phyloP scores from a whole-genome alignment of 495 filamentous ascomycete genomes.

The Penicillium robsamsonii region DNA sequence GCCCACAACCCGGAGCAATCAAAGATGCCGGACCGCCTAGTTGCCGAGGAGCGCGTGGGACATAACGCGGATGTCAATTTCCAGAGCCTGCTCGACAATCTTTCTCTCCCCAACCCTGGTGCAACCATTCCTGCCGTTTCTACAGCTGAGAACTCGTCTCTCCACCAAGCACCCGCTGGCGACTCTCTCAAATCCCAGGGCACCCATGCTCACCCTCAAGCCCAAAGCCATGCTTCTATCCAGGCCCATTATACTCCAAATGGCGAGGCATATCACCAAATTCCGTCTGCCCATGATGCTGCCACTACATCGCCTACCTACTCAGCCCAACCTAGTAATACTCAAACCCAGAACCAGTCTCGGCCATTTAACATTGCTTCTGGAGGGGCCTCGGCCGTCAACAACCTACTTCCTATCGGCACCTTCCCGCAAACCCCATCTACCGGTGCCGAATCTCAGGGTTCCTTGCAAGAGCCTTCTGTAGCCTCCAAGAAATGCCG shows the following conservation, averaged over 20 bases:
- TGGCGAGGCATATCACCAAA: conserved; percentile 59
- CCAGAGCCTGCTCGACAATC: conserved; percentile 53
- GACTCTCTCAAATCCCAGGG: conserved; percentile 40
- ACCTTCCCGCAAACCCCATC: conserved; percentile 49
- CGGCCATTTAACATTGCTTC: conserved; percentile 42
- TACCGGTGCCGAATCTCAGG: conserved; percentile 30
- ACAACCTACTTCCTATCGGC: conserved; percentile 53
- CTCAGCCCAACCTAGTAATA: conserved; percentile 42
- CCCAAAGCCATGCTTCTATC: conserved; percentile 52
- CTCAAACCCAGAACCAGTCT: conserved; percentile 38
- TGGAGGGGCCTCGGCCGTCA: conserved; percentile 50
- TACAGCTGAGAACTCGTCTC: conserved; percentile 30
- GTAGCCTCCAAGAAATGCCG: conserved; percentile 31
- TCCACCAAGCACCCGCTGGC: conserved; percentile 37
- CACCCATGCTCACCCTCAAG: conserved; percentile 49
- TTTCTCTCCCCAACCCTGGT: conserved; percentile 38
- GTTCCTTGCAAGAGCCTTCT: conserved; percentile 32
- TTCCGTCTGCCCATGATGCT: conserved; percentile 27
- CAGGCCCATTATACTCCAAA: conserved; percentile 56
- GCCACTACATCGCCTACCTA: conserved; percentile 38
- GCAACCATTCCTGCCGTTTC: conserved; percentile 29
- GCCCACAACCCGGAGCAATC: conserved; percentile 22
- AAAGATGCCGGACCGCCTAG: conserved; percentile 29
- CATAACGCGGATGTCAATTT: conserved; percentile 45
- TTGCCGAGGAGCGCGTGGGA: conserved; percentile 20